Conservation (phyloP, 352 stramenopile species). For the Globisporangium middletonii region DNA sequence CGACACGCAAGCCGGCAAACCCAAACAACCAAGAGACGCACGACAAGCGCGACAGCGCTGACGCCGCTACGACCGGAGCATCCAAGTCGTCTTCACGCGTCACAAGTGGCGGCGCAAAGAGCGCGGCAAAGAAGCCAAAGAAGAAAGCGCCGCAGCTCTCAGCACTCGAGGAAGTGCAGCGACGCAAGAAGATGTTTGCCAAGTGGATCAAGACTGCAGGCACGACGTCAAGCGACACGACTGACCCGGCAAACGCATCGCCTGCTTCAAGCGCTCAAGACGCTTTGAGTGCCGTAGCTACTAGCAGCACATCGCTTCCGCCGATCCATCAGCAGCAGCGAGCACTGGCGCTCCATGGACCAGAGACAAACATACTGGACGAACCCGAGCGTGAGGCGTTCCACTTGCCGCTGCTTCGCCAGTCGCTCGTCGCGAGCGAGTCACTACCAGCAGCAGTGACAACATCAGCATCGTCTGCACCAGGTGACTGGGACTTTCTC, state of each 20-base stretch:
- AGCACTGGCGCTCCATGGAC: background rate
- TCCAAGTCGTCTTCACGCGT: background rate
- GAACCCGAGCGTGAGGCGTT: background rate
- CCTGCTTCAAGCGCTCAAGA: background rate
- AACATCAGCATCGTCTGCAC: background rate
- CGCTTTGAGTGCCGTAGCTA: background rate
- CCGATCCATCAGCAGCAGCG: constrained; percentile 4
- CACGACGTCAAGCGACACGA: background rate
- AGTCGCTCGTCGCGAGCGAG: background rate
- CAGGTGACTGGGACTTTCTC: constrained; percentile 15
- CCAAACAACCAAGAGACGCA: constrained; percentile 41
- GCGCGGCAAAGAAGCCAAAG: constrained; percentile 8
- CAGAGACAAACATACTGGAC: background rate
- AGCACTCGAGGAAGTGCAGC: constrained; percentile 53
- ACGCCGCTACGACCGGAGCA: background rate
- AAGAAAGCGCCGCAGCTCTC: constrained; percentile 24
- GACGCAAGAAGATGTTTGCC: constrained; percentile 65
- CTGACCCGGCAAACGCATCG: background rate
- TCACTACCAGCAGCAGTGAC: background rate
- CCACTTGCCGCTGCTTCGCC: constrained; percentile 4
- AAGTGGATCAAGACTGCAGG: constrained; percentile 50
- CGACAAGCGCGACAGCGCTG: constrained; percentile 8
- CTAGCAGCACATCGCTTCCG: background rate
- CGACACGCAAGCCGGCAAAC: background rate
- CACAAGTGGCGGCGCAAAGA: constrained; percentile 17